These are phyloP conservation scores for Vanrija sp. DNA, from an alignment of 1,284 basidiomycete genomes.

Conservation along the genomic window DNA sequence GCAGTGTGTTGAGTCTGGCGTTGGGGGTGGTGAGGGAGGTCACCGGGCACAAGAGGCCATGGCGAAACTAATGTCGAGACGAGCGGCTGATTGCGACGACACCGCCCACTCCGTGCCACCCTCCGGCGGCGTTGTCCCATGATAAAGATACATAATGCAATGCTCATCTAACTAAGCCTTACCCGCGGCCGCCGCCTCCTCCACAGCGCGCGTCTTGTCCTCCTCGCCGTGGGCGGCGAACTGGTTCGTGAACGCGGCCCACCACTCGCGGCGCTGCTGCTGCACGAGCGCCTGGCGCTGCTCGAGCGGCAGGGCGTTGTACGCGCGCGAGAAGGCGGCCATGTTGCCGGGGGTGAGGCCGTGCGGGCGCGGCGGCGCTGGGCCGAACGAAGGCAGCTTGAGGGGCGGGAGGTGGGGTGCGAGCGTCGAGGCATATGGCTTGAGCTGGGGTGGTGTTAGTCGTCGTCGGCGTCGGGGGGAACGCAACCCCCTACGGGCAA, in stretches of 20 bases:
- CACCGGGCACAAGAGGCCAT: no score
- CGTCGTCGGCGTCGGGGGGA: not conserved
- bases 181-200: not conserved
- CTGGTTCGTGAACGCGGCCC: conserved; percentile 21
- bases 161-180: no score
- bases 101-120: no score
- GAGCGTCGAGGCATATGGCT: conserved; percentile 51
- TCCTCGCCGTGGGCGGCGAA: conserved; percentile 16
- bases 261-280: conserved; percentile 42
- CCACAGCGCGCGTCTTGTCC: conserved; percentile 11
- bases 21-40: no score
- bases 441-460: conserved; percentile 41
- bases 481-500: not conserved
- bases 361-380: conserved; percentile 5
- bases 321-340: conserved; percentile 30
- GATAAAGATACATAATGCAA: no score
- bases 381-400: conserved; percentile 20
- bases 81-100: no score
- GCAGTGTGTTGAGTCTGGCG: no score
- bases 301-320: conserved; percentile 24
- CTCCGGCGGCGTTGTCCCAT: no score
- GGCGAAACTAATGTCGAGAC: no score
- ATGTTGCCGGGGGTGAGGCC: conserved; percentile 5
- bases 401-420: conserved; percentile 8
- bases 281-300: conserved; percentile 38